Base-by-base conservation (phyloP, 164 flowering plant genomes). In the Cinnamomum chago region DNA sequence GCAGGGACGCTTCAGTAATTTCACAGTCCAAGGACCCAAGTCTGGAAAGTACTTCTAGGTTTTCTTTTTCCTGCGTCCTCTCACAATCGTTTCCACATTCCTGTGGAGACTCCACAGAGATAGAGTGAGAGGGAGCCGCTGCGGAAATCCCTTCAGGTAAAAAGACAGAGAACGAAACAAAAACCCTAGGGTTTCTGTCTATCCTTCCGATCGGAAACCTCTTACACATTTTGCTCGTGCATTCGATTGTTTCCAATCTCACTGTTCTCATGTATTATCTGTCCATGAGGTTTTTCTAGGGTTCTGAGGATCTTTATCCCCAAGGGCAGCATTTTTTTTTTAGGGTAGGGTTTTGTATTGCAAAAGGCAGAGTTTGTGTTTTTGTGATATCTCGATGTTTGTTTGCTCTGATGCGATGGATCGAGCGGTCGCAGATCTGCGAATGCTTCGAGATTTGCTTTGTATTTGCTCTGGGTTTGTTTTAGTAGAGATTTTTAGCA, bases 1-100 rank as follows among this genome's bases (percentile, higher is more conserved):
- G 67, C 14, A 25, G 67, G 67, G 67, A 23, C 6, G 24, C 14
- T 65, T 25, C 4, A 17, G 67, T 65, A 65, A 65, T 65, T 65
- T 65, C 67, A 65, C 14, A 65, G 27, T 25, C 67, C 28, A 65
- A 65, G 67, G 12, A 65, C 67, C 67, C 24, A 65, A 65, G 33
- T 14, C 62, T 55, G 20, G 60, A 55, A 20, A 55, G 60, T 55
- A 55, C 60, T 55, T 55, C 60, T 55, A 55, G 60, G 60, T 55
- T 55, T 55, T 55, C 28, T 14, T 24, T 24, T 66, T 67, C 69
- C 18, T 23, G 23, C 67, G 15, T 33, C 23, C 4, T 13, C n/a
- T 55, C 60, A 7, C 25, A 14, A 25, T 67, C 69, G 33, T 67
- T 35, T 14, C 69, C 22, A 67, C 40, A 15, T 28, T 5, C 10